phyloP scores from a whole-genome alignment of 2,329 filamentous ascomycete species.

The Tolypocladium tropicale region DNA sequence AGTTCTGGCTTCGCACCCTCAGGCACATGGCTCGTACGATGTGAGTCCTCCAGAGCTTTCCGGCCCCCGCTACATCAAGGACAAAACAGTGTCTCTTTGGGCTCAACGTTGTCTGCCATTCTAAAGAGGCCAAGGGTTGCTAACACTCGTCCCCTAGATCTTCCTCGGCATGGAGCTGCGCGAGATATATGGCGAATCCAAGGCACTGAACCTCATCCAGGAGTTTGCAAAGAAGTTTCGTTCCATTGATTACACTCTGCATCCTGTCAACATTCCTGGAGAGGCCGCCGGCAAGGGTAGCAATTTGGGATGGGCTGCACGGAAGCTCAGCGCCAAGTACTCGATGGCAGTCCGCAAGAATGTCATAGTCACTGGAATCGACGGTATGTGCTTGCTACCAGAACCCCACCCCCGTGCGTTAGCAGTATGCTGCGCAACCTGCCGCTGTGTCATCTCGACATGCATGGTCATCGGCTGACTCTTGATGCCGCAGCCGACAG shows the following conservation, averaged over 20 bases:
- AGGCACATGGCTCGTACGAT: slow-evolving; percentile 55
- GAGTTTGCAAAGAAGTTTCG: slow-evolving; percentile 56
- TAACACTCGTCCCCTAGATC: slow-evolving; percentile 32
- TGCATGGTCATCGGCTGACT: background rate
- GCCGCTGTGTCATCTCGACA: background rate
- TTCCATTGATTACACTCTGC: slow-evolving; percentile 56
- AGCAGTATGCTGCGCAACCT: background rate
- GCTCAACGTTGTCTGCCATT: background rate
- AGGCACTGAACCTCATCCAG: slow-evolving; percentile 51
- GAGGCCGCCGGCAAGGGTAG: slow-evolving; percentile 67
- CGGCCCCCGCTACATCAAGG: background rate
- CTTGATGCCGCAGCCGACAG: slow-evolving; percentile 49
- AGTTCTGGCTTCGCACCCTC: slow-evolving; percentile 56
- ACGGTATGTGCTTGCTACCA: slow-evolving; percentile 56
- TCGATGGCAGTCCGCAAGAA: slow-evolving; percentile 41
- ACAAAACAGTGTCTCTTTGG: background rate
- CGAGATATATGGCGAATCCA: slow-evolving; percentile 49
- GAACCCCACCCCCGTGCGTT: background rate
- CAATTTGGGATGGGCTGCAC: slow-evolving; percentile 62
- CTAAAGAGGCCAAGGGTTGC: slow-evolving; percentile 1
- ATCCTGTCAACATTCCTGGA: slow-evolving; percentile 53
- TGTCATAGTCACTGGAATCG: slow-evolving; percentile 61
- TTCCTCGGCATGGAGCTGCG: slow-evolving; percentile 66
- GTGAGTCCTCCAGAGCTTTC: slow-evolving; percentile 43
- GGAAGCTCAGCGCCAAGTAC: slow-evolving; percentile 54